Evolutionary conservation across 1,284 basidiomycete species (phyloP), one percentile per base, ranked within the genome.

Genomic region (Trametes versicolor): DNA sequence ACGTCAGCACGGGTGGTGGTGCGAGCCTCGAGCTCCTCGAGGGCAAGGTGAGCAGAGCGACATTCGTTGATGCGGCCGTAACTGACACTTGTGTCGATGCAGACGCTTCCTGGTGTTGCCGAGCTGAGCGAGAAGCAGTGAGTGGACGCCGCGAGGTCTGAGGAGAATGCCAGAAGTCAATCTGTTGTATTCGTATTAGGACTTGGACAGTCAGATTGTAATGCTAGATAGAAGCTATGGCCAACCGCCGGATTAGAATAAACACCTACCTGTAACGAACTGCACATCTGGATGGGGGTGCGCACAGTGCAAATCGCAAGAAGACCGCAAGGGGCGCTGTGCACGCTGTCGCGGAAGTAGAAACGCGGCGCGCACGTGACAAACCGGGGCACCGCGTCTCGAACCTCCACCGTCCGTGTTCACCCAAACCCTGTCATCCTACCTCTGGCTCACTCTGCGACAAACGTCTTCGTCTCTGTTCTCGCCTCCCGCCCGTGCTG

Each of bases 1-100:
- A 99, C 81, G 95, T 98, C 75, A 96, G 93, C 74, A 99, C 97
- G 49, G 97, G 98, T 70, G 98, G 98, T 70, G 97, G 97, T 72
- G 97, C 97, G 51, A 94, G 91, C 76, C 87, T 99, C 68, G 97
- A 99, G 80, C 87, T 99, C 57, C 87, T 99, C 69, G 97, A 99
- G 84, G 97, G 97, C 81, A 98, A 98, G 89, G 94, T 93, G 71
- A 74, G 83, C 72, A 27, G 29, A 54, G 13, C 63, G 36, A 13
- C 8, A 4, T 17, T 8, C 49, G 17, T 19, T 15, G n/a, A 10
- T 19, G 10, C 4, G 27, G 0, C 2, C 15, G 0, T 39, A 50
- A 64, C 63, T 68, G 53, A 63, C 37, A 23, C 57, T 36, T 47
- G 39, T 15, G 39, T 15, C 43, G 58, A 21, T 70, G 6, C 62